A percentile compares a stretch with the other conserved stretches of the same genome.
phyloP scores from a whole-genome alignment of 306 rosid genomes.

The Lathyrus aphaca region DNA sequence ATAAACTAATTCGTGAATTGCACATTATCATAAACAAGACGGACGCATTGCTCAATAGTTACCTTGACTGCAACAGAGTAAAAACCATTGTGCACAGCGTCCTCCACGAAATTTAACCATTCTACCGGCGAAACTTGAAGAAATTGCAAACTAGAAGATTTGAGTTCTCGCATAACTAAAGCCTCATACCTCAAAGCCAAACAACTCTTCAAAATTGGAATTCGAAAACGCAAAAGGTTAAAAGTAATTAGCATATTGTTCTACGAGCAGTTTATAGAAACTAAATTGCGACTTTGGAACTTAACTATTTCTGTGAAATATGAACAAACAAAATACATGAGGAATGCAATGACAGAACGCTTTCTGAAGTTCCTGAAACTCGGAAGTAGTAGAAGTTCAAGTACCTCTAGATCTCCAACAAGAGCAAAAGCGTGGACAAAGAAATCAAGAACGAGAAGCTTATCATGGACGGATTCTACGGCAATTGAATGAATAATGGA shows the following conservation, averaged over 20 bases:
- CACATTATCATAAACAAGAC: background rate
- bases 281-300: background rate
- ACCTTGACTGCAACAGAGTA: conserved; percentile 66
- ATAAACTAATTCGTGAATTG: background rate
- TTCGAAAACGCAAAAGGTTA: background rate
- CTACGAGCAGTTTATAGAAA: background rate
- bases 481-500: conserved; percentile 49
- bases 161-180: conserved; percentile 63
- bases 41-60: no score
- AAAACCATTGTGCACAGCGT: conserved; percentile 61
- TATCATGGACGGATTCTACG: conserved; percentile 55
- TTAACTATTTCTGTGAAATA: no score
- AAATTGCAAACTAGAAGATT: conserved; percentile 55
- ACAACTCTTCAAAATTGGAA: conserved; percentile 63
- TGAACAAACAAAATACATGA: no score
- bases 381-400: background rate
- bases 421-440: conserved; percentile 72
- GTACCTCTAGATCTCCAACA: conserved; percentile 71
- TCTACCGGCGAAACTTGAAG: conserved; percentile 64
- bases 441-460: conserved; percentile 73
- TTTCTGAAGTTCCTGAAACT: background rate
- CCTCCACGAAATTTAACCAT: conserved; percentile 72
- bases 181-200: conserved; percentile 92
- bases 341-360: background rate
- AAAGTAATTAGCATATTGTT: background rate